Percentiles rank a stretch among this genome's conserved stretches.
These are phyloP conservation scores for Yarrowia porcina DNA, from an alignment of 805 yeast genomes.

Conservation along the genomic window DNA sequence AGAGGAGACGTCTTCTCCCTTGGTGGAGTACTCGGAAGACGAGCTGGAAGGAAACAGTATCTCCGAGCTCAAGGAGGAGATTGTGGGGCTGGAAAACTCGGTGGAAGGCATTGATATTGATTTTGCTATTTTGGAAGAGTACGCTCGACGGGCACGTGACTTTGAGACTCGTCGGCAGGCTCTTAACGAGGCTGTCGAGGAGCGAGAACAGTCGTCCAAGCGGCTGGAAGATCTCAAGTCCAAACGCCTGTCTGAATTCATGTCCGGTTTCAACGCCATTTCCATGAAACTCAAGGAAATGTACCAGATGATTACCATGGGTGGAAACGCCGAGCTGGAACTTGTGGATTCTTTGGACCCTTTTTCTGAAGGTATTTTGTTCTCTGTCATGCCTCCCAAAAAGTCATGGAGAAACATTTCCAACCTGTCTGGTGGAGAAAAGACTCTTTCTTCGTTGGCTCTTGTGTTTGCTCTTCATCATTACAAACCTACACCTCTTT, in stretches of 20 bases:
- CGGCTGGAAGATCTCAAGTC: constrained; percentile 67
- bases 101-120: constrained; percentile 61
- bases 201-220: constrained; percentile 61
- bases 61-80: constrained; percentile 49
- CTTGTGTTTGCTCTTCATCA: constrained; percentile 93
- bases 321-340: constrained; percentile 97
- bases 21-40: constrained; percentile 49
- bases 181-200: constrained; percentile 61
- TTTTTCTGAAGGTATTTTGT: constrained; percentile 93
- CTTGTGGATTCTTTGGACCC: constrained; percentile 94
- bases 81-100: constrained; percentile 53
- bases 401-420: constrained; percentile 96
- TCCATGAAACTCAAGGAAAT: constrained; percentile 87
- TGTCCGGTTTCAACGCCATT: constrained; percentile 85
- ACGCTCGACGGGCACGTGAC: constrained; percentile 63
- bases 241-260: constrained; percentile 78
- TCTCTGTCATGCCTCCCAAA: constrained; percentile 99
- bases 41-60: constrained; percentile 51
- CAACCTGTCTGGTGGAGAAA: constrained; percentile 96
- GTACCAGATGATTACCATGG: constrained; percentile 99
- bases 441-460: constrained; percentile 90
- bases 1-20: constrained; percentile 23
- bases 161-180: constrained; percentile 61
- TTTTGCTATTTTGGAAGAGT: constrained; percentile 71
- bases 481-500: constrained; percentile 93